Base-by-base conservation (phyloP, 345 rosid genomes). In the Adansonia digitata region DNA sequence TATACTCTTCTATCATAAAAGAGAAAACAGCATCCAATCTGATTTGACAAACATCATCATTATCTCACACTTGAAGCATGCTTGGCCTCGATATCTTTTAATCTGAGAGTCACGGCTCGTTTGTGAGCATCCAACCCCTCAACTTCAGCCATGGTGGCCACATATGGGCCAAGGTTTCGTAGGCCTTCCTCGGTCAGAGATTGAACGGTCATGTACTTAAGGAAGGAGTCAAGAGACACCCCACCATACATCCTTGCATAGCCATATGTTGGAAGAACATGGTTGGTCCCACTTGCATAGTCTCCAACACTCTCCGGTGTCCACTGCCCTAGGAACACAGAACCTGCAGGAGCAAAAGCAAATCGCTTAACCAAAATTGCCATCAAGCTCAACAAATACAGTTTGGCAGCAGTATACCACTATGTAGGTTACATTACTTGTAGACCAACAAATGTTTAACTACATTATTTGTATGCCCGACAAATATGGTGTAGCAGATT, bases 281-380 rank as follows among this genome's bases (percentile, higher is more conserved):
- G 94, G 81, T 94, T 92, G 77, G 95, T 94, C 34, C 97, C 98
- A 3, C 98, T 95, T 1, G 98, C 99, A 77, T 95, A 93, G 78
- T 95, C 97, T 55, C 98, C 99, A 46, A 93, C 97, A 56, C 99
- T 95, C 82, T 93, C 97, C 2, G 99, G 98, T 0, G 98, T 95
- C 98, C 99, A 93, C 37, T 12, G 37, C 63, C 48, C 48, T 43
- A 59, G 63, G 63, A 59, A 59, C 37, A 59, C 4, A 1, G 48
- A 43, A 43, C 48, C 48, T 43, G 48, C 48, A 43, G 48, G 48
- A 43, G 2, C 48, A 27, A 12, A 31, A 37, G 37, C 13, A 26
- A 46, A 27, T 40, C 11, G 0, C 5, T 45, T 26, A n/a, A 57
- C 2, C 13, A 45, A 7, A 13, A 43, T 3, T 5, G 0, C 52